Evolutionary conservation across 2,329 filamentous ascomycete species (phyloP), one percentile per base, ranked within the genome.

Genomic region (Exophiala mesophila): DNA sequence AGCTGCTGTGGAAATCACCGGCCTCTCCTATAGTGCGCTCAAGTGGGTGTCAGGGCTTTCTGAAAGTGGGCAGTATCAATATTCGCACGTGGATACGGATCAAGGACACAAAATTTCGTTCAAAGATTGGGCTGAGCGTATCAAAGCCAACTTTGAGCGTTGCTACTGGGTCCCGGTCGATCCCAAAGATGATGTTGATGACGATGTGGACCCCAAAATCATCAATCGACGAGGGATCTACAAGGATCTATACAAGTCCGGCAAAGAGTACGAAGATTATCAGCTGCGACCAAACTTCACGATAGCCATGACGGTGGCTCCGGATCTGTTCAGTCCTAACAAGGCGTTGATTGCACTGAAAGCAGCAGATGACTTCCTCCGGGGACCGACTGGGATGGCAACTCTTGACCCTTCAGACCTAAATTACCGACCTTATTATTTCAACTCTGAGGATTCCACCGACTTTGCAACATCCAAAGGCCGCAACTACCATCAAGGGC

Each of bases 261-360:
- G 88, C 50, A 97, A 96, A 65, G 87, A 92, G 62, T 96, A 94
- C 60, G 88, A 97, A 61, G 92, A 98, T 67, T 98, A 98, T 66
- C 92, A 98, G 63, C 78, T 98, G 30, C 86, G 92, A 17, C 75
- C 86, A 49, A 98, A 98, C 68, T 97, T 94, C 68, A 78, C 89
- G 21, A 90, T 98, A 53, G 88, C 90, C 55, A 97, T 98, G 92
- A 80, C 84, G 2, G 90, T 94, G 1, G 89, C 94, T 0, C 87
- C 92, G 0, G 83, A 87, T 18, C 78, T 98, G 10, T 98, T 98
- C 62, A 77, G 86, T 19, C 73, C 81, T 0, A 68, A 75, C 1
- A 85, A 94, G 57, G 94, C 90, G 5, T 75, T 95, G 48, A 71
- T 78, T 43, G 86, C 89, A 2, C 76, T 98, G 20, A 81, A 83